phyloP scores from a whole-genome alignment of 2,329 filamentous ascomycete genomes.

The Pyrenophora teres region DNA sequence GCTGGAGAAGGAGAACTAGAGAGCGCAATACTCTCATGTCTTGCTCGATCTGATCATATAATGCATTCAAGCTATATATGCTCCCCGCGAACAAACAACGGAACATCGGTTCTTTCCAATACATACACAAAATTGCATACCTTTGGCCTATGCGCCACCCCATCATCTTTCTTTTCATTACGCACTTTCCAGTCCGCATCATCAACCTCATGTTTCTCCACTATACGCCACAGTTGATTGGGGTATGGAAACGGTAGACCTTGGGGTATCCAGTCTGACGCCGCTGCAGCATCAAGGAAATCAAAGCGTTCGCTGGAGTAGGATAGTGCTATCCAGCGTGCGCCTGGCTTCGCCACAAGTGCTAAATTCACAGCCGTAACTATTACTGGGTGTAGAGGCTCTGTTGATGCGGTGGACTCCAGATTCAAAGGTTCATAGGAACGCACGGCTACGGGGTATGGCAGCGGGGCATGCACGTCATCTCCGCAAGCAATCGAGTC shows the following conservation, averaged over 20 bases:
- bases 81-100: conserved; percentile 21
- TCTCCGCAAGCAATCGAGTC: conserved; percentile 46
- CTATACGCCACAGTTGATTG: conserved; percentile 43
- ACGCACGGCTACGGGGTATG: conserved; percentile 32
- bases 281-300: conserved; percentile 23
- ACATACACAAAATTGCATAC: conserved; percentile 49
- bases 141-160: conserved; percentile 42
- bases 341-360: conserved; percentile 43
- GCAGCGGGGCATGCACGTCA: conserved; percentile 36
- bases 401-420: conserved; percentile 6
- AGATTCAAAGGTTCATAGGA: conserved; percentile 4
- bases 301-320: conserved; percentile 49
- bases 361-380: conserved; percentile 50
- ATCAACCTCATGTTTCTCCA: conserved; percentile 41
- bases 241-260: conserved; percentile 47
- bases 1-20: conserved; percentile 47
- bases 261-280: conserved; percentile 20
- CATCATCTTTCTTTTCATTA: conserved; percentile 6
- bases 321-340: conserved; percentile 48
- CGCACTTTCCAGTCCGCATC: conserved; percentile 23
- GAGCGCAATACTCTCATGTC: too few species aligned
- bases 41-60: too few species aligned
- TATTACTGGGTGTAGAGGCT: conserved; percentile 45
- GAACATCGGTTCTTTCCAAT: conserved; percentile 42
- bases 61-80: conserved; percentile 5